Base-by-base conservation (phyloP, 306 rosid species). In the Urtica urens region DNA sequence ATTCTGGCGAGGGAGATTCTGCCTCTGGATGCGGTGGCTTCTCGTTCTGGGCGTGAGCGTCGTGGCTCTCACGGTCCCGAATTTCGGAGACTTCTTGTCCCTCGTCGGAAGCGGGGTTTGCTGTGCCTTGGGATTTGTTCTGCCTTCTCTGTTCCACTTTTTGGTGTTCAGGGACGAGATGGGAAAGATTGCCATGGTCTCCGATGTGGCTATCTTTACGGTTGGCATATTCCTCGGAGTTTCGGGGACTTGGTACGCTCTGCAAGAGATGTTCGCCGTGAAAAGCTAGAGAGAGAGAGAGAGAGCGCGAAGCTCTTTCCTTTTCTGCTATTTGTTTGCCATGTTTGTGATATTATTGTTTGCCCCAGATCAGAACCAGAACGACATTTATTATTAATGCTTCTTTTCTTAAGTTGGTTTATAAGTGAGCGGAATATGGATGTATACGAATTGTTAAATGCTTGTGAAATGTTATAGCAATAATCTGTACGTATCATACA, bases 61-160 rank as follows among this genome's bases (percentile, higher is more conserved):
- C 59, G 66, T 70, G 57, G 84, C 84, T 22, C 19, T 77, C 34
- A 50, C 43, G 33, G 72, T 78, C 3, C 80, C 80, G 0, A 78
- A 73, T 62, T 78, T 78, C 37, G 69, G 75, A 18, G 80, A 78
- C 42, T 73, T 78, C 67, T 66, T 78, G 72, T 74, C 80, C 1
- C 41, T 78, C 59, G 80, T 70, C 29, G 84, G 80, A 22, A 73
- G 80, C 25, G 67, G 72, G 1, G 66, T 78, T 3, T 73, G 84
- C 59, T 73, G 74, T 57, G 69, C 69, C 10, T 45, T 77, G 60
- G 80, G 75, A 29, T 78, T 78, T 34, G 77, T 73, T 11, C 31
- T 78, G 58, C 84, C 84, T 30, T 37, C 75, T n/a, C 22, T 70
- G 57, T 78, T 78, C 23, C 84, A 78, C 30, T 30, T 69, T 12